Percentiles rank a stretch among this genome's conserved stretches.
Conservation (phyloP, 768 basidiomycete species). For the Calvatia gigantea region DNA sequence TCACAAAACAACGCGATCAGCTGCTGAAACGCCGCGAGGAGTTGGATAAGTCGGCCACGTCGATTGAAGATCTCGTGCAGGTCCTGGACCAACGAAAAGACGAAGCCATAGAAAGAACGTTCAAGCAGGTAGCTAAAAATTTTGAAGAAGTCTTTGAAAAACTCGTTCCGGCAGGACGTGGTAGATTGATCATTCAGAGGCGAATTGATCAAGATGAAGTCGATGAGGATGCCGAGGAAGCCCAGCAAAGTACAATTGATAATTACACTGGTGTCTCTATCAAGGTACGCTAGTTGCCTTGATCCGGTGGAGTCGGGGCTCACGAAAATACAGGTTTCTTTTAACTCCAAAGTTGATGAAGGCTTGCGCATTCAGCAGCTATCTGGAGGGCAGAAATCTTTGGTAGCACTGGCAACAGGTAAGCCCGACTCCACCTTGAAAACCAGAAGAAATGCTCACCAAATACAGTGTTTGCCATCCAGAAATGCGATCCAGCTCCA, state of each 20-base stretch:
- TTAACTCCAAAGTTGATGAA: slow-evolving; percentile 98
- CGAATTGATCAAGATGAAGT: slow-evolving; percentile 83
- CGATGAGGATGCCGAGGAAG: slow-evolving; percentile 70
- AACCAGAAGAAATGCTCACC: slow-evolving; percentile 3
- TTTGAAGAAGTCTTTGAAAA: slow-evolving; percentile 98
- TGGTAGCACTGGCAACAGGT: slow-evolving; percentile 95
- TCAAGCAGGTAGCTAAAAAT: slow-evolving; percentile 96
- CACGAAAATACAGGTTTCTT: slow-evolving; percentile 70
- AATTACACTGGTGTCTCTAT: slow-evolving; percentile 98
- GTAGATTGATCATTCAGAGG: slow-evolving; percentile 89
- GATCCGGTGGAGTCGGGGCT: background rate
- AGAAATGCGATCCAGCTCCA: slow-evolving; percentile 98
- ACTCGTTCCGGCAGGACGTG: slow-evolving; percentile 91
- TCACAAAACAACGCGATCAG: slow-evolving; percentile 96
- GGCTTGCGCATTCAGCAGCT: slow-evolving; percentile 95
- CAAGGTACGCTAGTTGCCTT: slow-evolving; percentile 50
- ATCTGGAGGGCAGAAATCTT: slow-evolving; percentile 95
- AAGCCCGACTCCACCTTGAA: background rate
- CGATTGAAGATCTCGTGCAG: slow-evolving; percentile 90
- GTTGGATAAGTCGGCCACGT: slow-evolving; percentile 82
- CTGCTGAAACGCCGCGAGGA: slow-evolving; percentile 84
- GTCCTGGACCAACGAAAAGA: slow-evolving; percentile 96
- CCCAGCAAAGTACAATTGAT: slow-evolving; percentile 75
- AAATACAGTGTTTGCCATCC: slow-evolving; percentile 87
- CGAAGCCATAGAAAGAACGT: slow-evolving; percentile 97